phyloP scores from a whole-genome alignment of 2,329 filamentous ascomycete species.

The Drechslera avenae region DNA sequence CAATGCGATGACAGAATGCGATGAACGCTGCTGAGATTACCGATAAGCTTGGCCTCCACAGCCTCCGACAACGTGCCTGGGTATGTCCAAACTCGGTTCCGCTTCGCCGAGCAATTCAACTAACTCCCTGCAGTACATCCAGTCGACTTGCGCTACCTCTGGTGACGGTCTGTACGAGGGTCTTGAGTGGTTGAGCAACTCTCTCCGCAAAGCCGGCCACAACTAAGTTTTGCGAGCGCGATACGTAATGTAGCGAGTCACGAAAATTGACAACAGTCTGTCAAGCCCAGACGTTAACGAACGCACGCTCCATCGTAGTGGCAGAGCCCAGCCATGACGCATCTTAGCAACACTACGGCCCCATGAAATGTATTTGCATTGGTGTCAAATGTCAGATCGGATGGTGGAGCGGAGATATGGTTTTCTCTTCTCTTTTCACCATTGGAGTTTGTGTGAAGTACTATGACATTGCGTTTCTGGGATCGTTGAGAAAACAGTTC shows the following conservation, averaged over 20 bases:
- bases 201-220: conserved; percentile 60
- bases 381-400: conserved; percentile 41
- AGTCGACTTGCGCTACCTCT: conserved; percentile 98
- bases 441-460: conserved; percentile 47
- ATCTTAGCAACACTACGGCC: conserved; percentile 24
- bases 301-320: conserved; percentile 29
- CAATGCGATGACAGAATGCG: conserved; percentile 71
- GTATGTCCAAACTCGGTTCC: conserved; percentile 63
- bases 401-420: conserved; percentile 43
- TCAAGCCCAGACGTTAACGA: conserved; percentile 31
- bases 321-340: conserved; percentile 18
- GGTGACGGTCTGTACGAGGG: conserved; percentile 99
- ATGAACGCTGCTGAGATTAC: conserved; percentile 99
- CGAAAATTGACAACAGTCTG: conserved; percentile 39
- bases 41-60: conserved; percentile 99
- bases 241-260: conserved; percentile 30
- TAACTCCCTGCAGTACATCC: conserved; percentile 74
- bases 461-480: conserved; percentile 43
- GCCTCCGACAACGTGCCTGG: conserved; percentile 97
- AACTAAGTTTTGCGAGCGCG: conserved; percentile 42
- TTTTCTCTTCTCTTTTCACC: conserved; percentile 38
- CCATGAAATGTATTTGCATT: conserved; percentile 41
- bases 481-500: conserved; percentile 44
- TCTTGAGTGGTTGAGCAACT: conserved; percentile 70
- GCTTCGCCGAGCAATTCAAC: conserved; percentile 6